Conservation (phyloP, 495 filamentous ascomycete species). For the Lepidopterella palustris region DNA sequence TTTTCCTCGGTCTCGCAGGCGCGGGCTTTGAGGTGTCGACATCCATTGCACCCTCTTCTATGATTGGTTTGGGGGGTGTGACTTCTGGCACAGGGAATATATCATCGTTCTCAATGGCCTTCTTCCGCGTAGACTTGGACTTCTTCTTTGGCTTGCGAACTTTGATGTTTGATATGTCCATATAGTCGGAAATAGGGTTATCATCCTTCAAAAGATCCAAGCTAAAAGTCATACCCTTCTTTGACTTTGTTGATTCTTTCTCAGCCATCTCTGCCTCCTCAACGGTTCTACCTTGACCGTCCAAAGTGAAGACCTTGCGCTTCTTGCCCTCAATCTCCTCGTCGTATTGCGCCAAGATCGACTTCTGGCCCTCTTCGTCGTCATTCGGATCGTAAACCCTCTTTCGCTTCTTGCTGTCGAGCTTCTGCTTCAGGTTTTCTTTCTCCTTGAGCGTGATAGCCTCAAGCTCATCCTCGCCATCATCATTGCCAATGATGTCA, state of each 20-base stretch:
- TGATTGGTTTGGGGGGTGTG: constrained; percentile 26
- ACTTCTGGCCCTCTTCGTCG: constrained; percentile 57
- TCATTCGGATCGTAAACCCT: constrained; percentile 81
- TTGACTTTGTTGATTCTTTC: constrained; percentile 49
- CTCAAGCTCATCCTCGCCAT: constrained; percentile 88
- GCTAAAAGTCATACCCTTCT: constrained; percentile 64
- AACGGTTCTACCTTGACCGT: constrained; percentile 60
- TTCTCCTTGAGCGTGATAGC: constrained; percentile 70
- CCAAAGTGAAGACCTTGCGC: constrained; percentile 78
- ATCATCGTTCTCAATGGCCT: constrained; percentile 64
- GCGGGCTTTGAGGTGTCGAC: constrained; percentile 52
- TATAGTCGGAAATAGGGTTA: constrained; percentile 74
- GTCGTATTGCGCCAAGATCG: constrained; percentile 81
- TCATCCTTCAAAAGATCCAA: constrained; percentile 65
- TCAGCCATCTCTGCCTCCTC: constrained; percentile 58
- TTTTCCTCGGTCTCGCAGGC: constrained; percentile 47
- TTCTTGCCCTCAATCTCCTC: constrained; percentile 93
- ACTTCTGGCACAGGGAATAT: constrained; percentile 46
- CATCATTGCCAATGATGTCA: constrained; percentile 69
- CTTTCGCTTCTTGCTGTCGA: constrained; percentile 87
- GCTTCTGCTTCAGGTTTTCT: constrained; percentile 67
- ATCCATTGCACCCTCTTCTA: constrained; percentile 61
- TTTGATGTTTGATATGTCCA: constrained; percentile 78
- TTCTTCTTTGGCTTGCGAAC: constrained; percentile 93
- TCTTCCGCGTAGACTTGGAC: constrained; percentile 64